Conservation (phyloP, 2,329 filamentous ascomycete species). For the Hymenoscyphus occultus region DNA sequence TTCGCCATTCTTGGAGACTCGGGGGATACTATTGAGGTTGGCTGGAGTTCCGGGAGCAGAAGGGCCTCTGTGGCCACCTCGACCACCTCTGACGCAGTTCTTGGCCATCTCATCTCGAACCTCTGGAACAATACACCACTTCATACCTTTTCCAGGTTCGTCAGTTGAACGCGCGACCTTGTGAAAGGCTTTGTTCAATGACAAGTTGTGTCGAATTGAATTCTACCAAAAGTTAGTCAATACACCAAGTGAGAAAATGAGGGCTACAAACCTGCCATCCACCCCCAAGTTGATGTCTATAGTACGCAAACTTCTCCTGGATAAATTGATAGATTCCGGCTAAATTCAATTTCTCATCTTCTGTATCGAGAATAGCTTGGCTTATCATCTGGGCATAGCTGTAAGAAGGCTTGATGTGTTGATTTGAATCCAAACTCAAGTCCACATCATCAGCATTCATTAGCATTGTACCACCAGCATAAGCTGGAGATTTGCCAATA, state of each 20-base stretch:
- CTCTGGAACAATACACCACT: conserved; percentile 90
- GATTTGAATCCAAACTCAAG: conserved; percentile 77
- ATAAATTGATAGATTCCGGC: conserved; percentile 95
- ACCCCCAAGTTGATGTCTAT: conserved; percentile 68
- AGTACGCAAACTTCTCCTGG: conserved; percentile 87
- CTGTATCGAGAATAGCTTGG: conserved; percentile 85
- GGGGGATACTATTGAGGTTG: conserved; percentile 56
- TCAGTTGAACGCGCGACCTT: conserved; percentile 91
- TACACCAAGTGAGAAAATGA: conserved; percentile 7
- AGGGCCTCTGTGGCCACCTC: conserved; percentile 63
- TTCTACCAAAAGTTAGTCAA: conserved; percentile 56
- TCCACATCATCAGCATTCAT: conserved; percentile 60
- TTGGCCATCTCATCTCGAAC: conserved; percentile 81
- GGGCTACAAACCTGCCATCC: conserved; percentile 81
- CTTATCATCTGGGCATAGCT: conserved; percentile 98
- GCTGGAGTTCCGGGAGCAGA: conserved; percentile 68
- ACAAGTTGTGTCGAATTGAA: conserved; percentile 94
- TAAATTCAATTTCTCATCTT: conserved; percentile 84
- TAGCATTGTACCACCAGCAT: conserved; percentile 41
- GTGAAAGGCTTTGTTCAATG: conserved; percentile 89
- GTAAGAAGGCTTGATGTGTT: conserved; percentile 90
- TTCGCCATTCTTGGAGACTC: conserved; percentile 55
- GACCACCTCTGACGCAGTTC: conserved; percentile 50
- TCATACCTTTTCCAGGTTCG: conserved; percentile 98
- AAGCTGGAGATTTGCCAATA: conserved; percentile 31